Evolutionary conservation across 108 stramenopile genomes (phyloP).

Genomic region (Skeletonema marinoi): DNA sequence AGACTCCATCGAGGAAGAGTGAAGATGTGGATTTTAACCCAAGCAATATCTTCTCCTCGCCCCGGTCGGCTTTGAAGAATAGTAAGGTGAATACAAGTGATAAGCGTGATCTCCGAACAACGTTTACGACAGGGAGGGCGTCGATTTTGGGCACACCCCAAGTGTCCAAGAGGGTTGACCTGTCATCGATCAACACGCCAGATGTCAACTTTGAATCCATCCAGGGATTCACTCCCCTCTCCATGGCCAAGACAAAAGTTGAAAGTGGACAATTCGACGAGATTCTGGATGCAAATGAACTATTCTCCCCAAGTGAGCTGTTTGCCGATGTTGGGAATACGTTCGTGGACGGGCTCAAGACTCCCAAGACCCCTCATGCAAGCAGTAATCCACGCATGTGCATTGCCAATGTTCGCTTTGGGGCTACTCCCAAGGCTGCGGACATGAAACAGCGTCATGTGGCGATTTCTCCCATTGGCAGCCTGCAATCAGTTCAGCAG

Average conservation of each 20-base stretch:
- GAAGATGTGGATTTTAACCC: conserved; percentile 2
- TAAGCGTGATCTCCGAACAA: conserved; percentile 26
- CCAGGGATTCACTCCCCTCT: conserved; percentile 40
- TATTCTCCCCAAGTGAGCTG: neutral
- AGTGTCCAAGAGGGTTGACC: conserved; percentile 12
- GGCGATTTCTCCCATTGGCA: conserved; percentile 39
- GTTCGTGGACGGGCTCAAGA: conserved; percentile 27
- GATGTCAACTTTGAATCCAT: conserved; percentile 22
- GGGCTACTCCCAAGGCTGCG: conserved; percentile 10
- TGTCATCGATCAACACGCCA: conserved; percentile 29
- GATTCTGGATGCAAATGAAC: conserved; percentile 7
- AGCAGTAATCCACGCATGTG: conserved; percentile 35
- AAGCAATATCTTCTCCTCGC: conserved; percentile 35
- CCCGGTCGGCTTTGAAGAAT: conserved; percentile 13
- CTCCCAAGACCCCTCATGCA: conserved; percentile 49
- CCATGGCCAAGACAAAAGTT: conserved; percentile 16
- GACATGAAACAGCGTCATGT: conserved; percentile 39
- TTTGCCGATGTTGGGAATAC: conserved; percentile 6
- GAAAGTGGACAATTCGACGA: neutral
- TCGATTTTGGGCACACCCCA: conserved; percentile 43
- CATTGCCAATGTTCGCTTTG: conserved; percentile 48
- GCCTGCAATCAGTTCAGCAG: conserved; percentile 6
- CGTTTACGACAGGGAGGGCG: conserved; percentile 27
- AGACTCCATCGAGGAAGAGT: conserved; percentile 15
- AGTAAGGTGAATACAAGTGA: conserved; percentile 5